Conservation (phyloP, 2,329 filamentous ascomycete species). For the Aspergillus sp. region DNA sequence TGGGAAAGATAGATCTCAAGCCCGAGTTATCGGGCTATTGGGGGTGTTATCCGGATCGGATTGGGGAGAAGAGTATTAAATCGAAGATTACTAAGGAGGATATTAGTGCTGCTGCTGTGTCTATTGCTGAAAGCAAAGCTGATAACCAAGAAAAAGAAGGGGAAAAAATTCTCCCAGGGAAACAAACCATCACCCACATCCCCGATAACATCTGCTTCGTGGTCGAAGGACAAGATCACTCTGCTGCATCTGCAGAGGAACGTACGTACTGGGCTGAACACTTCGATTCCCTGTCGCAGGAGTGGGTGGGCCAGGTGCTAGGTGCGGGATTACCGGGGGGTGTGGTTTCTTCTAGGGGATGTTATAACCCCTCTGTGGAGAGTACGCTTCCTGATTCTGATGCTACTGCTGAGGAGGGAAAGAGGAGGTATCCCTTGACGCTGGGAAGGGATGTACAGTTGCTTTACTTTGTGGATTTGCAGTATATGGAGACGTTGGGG, state of each 20-base stretch:
- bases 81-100: background rate
- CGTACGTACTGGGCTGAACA: slow-evolving; percentile 16
- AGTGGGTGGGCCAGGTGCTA: slow-evolving; percentile 16
- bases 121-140: background rate
- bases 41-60: slow-evolving; percentile 21
- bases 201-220: slow-evolving; percentile 23
- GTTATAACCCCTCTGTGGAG: slow-evolving; percentile 10
- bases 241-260: slow-evolving; percentile 3
- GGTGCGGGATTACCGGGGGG: slow-evolving; percentile 8
- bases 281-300: slow-evolving; percentile 9
- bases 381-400: no score
- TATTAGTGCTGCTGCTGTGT: no score
- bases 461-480: slow-evolving; percentile 23
- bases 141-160: background rate
- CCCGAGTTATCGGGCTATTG: slow-evolving; percentile 20
- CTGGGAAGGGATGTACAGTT: slow-evolving; percentile 19
- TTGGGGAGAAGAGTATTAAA: slow-evolving; percentile 2
- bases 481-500: slow-evolving; percentile 17
- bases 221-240: slow-evolving; percentile 23
- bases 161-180: no score
- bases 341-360: slow-evolving; percentile 12
- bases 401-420: background rate
- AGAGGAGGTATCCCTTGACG: slow-evolving; percentile 1
- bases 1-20: slow-evolving; percentile 7
- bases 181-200: slow-evolving; percentile 7